Evolutionary conservation across 495 filamentous ascomycete species (phyloP).

Genomic region (Lophiotrema nucula): DNA sequence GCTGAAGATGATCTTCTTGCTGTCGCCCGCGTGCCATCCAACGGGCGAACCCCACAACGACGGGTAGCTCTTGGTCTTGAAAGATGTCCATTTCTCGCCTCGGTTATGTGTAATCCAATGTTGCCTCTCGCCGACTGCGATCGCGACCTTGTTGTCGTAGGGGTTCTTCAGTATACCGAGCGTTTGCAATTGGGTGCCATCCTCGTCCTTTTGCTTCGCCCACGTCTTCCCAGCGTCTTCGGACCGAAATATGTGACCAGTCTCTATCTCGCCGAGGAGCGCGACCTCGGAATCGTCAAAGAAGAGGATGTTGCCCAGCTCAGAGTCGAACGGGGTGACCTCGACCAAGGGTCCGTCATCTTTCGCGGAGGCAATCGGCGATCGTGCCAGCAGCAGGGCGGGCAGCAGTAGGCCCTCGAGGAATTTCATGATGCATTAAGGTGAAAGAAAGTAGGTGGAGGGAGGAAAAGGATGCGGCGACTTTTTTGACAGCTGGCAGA

Average conservation of each 20-base stretch:
- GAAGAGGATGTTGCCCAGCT: conserved; percentile 69
- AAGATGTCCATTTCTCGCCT: conserved; percentile 75
- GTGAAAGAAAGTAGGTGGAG: not conserved
- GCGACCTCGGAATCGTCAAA: conserved; percentile 82
- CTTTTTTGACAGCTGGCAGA: conserved; percentile 24
- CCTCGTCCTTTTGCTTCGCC: conserved; percentile 55
- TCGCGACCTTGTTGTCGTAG: conserved; percentile 73
- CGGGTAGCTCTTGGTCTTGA: conserved; percentile 55
- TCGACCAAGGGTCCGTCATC: conserved; percentile 54
- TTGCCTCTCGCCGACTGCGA: conserved; percentile 64
- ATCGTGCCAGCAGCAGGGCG: conserved; percentile 33
- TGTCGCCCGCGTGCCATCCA: conserved; percentile 76
- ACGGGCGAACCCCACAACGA: conserved; percentile 50
- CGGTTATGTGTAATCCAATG: conserved; percentile 82
- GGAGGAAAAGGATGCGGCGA: not conserved
- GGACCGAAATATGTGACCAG: conserved; percentile 65
- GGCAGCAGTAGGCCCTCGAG: conserved; percentile 37
- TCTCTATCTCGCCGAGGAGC: conserved; percentile 58
- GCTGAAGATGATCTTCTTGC: conserved; percentile 78
- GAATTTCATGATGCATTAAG: conserved; percentile 34
- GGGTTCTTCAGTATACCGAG: conserved; percentile 67
- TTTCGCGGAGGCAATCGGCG: conserved; percentile 41
- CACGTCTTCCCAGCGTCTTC: conserved; percentile 75
- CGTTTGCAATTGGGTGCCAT: conserved; percentile 53
- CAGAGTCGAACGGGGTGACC: conserved; percentile 57